Evolutionary conservation across 768 basidiomycete species (phyloP).

Genomic region (Xanthoconium purpureum): DNA sequence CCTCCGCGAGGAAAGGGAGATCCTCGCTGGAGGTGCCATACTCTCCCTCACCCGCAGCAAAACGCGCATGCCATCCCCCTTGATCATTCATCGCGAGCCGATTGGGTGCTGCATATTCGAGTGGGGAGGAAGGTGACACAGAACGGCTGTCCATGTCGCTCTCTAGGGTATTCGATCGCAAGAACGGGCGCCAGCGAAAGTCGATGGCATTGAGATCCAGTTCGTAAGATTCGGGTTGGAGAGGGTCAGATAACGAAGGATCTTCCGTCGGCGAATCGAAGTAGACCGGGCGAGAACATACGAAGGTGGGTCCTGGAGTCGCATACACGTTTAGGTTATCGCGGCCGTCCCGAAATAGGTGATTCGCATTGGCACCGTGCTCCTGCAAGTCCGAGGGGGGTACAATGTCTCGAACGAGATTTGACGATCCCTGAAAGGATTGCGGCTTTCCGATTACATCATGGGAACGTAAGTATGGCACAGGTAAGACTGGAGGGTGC

Average conservation of each 20-base stretch:
- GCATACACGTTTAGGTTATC: conserved; percentile 31
- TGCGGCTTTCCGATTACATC: conserved; percentile 8
- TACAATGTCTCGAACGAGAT: conserved; percentile 2
- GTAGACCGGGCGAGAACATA: conserved; percentile 37
- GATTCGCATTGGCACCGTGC: not conserved
- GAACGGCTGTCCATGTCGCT: not conserved
- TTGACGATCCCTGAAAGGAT: conserved; percentile 1
- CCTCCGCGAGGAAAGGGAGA: conserved; percentile 4
- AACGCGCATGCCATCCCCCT: conserved; percentile 12
- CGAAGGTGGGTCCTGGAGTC: conserved; percentile 48
- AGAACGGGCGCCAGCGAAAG: conserved; percentile 58
- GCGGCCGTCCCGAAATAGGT: not conserved
- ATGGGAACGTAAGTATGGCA: conserved; percentile 17
- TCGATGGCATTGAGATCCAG: conserved; percentile 43
- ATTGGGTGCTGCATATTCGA: conserved; percentile 5
- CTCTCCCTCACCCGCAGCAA: conserved; percentile 6
- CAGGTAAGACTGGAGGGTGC: conserved; percentile 7
- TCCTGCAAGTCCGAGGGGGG: conserved; percentile 16
- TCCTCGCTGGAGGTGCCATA: conserved; percentile 12
- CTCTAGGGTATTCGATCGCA: conserved; percentile 23
- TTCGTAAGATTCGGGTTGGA: conserved; percentile 35
- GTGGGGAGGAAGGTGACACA: not conserved
- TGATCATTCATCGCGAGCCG: conserved; percentile 12
- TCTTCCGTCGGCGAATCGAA: conserved; percentile 54
- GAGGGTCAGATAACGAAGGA: conserved; percentile 39